Evolutionary conservation across 495 filamentous ascomycete genomes (phyloP).

Genomic region (Aspergillus steynii): DNA sequence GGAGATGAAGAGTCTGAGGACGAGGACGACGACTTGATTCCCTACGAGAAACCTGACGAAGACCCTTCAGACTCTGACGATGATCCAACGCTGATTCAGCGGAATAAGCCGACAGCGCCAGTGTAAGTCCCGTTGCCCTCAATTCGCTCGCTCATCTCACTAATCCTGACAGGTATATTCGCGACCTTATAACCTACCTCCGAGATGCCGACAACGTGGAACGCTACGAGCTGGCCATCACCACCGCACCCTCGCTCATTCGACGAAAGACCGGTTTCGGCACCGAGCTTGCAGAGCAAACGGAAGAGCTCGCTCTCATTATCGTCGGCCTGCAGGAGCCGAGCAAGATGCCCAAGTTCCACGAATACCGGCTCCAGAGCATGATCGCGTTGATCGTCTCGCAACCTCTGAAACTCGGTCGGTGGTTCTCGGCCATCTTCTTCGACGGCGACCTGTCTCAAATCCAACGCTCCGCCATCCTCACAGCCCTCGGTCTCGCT

Average conservation of each 20-base stretch:
- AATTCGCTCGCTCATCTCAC: neutral
- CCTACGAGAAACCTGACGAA: conserved; percentile 91
- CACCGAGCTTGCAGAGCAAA: conserved; percentile 80
- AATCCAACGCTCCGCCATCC: conserved; percentile 74
- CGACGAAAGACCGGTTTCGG: conserved; percentile 86
- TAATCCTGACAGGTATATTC: conserved; percentile 63
- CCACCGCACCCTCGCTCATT: conserved; percentile 75
- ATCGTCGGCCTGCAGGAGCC: conserved; percentile 81
- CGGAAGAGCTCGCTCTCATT: conserved; percentile 73
- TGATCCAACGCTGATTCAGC: conserved; percentile 80
- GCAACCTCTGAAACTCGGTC: conserved; percentile 73
- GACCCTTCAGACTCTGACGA: conserved; percentile 90
- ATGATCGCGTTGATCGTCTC: conserved; percentile 82
- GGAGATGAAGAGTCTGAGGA: conserved; percentile 46
- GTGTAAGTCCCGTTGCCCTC: conserved; percentile 54
- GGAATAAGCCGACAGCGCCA: conserved; percentile 80
- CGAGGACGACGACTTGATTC: conserved; percentile 73
- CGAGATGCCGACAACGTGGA: conserved; percentile 83
- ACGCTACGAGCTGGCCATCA: conserved; percentile 74
- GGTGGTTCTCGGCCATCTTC: conserved; percentile 80
- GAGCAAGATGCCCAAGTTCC: conserved; percentile 57
- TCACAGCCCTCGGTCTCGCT: conserved; percentile 77
- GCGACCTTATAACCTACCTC: conserved; percentile 77
- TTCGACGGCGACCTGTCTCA: conserved; percentile 92
- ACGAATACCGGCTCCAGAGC: conserved; percentile 73